Percentiles rank a stretch among this genome's conserved stretches.
Evolutionary conservation across 495 filamentous ascomycete genomes (phyloP).

Genomic region (Stereocaulon alpinum): DNA sequence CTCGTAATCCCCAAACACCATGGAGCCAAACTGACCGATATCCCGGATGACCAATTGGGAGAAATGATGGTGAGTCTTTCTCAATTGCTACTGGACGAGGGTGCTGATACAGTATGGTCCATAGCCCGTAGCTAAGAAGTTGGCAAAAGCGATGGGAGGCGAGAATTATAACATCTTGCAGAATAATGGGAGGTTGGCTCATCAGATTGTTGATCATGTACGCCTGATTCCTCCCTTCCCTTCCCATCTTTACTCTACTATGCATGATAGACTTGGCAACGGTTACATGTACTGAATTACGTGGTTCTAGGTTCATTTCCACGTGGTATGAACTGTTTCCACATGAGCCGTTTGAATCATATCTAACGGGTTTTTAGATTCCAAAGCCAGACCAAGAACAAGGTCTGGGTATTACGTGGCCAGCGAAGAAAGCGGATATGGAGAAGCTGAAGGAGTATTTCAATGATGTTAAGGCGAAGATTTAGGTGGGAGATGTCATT

Average conservation of each 20-base stretch:
- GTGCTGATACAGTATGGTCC: background rate
- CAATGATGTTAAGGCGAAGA: conserved; percentile 80
- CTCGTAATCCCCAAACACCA: conserved; percentile 96
- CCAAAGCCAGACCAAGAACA: conserved; percentile 85
- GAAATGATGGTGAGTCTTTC: conserved; percentile 63
- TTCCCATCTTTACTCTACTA: no score
- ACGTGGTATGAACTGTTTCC: conserved; percentile 55
- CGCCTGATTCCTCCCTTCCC: conserved; percentile 22
- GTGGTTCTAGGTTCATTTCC: conserved; percentile 68
- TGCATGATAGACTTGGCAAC: background rate
- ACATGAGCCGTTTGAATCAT: background rate
- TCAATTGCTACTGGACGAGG: background rate
- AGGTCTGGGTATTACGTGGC: conserved; percentile 76
- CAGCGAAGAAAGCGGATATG: conserved; percentile 66
- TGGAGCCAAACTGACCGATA: conserved; percentile 83
- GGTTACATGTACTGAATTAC: background rate
- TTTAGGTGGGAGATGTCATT: conserved; percentile 41
- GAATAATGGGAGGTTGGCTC: conserved; percentile 90
- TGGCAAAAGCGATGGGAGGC: conserved; percentile 66
- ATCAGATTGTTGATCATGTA: conserved; percentile 91
- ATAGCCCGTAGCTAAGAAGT: conserved; percentile 77
- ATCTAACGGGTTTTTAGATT: conserved; percentile 45
- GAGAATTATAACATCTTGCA: conserved; percentile 87
- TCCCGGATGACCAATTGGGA: conserved; percentile 76
- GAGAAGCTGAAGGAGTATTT: conserved; percentile 67